phyloP scores from a whole-genome alignment of 2,329 filamentous ascomycete genomes.

The Apiospora sp. region DNA sequence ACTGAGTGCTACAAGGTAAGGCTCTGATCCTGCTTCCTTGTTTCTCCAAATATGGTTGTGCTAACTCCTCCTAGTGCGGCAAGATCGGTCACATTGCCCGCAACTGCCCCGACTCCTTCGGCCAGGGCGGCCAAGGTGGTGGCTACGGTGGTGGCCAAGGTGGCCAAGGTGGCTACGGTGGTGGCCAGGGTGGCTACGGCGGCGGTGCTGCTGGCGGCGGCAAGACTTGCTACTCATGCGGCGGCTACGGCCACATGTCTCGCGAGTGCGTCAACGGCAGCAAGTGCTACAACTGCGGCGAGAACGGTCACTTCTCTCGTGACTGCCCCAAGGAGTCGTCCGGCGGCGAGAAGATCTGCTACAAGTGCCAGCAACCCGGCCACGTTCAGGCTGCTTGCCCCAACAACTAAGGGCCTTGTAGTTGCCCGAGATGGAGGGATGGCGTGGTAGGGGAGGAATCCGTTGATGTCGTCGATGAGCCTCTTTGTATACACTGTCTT shows the following conservation, averaged over 20 bases:
- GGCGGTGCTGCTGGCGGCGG: slow-evolving; percentile 59
- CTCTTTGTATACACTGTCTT: slow-evolving; percentile 26
- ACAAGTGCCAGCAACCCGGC: slow-evolving; percentile 87
- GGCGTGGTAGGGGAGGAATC: slow-evolving; percentile 22
- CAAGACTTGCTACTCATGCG: slow-evolving; percentile 98
- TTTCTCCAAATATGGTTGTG: not conserved
- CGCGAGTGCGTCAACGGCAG: slow-evolving; percentile 98
- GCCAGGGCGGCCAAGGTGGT: slow-evolving; percentile 31
- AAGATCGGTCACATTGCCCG: slow-evolving; percentile 96
- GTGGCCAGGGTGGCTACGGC: slow-evolving; percentile 55
- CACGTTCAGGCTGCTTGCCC: slow-evolving; percentile 96
- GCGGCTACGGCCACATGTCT: slow-evolving; percentile 96
- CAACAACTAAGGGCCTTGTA: slow-evolving; percentile 53
- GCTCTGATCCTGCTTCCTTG: slow-evolving; percentile 1
- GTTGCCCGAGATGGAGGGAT: slow-evolving; percentile 19
- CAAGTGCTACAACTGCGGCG: slow-evolving; percentile 99
- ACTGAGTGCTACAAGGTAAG: slow-evolving; percentile 89
- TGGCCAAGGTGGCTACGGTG: slow-evolving; percentile 55
- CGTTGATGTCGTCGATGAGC: slow-evolving; percentile 25
- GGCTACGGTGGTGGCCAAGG: slow-evolving; percentile 55
- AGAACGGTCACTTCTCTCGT: slow-evolving; percentile 92
- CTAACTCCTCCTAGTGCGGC: slow-evolving; percentile 66
- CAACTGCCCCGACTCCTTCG: slow-evolving; percentile 77
- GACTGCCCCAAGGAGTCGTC: slow-evolving; percentile 95
- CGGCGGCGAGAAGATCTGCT: slow-evolving; percentile 93